Evolutionary conservation across 495 filamentous ascomycete genomes (phyloP).

Genomic region (Rhypophila decipiens): DNA sequence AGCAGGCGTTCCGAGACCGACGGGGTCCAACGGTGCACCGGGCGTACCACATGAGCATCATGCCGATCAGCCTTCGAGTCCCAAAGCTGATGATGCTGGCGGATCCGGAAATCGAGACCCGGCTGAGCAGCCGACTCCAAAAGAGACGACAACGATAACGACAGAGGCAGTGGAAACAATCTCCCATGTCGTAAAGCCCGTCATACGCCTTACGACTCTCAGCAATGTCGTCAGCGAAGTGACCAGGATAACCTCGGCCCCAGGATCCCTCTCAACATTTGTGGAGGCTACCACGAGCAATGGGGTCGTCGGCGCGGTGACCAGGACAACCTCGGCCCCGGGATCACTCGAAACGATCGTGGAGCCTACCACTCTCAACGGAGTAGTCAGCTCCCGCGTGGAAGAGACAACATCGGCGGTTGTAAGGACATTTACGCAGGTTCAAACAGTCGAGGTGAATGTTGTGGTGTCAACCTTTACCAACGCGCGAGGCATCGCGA

Average conservation of each 20-base stretch:
- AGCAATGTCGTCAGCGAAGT: background rate
- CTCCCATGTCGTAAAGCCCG: constrained; percentile 2
- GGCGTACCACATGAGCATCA: too few species aligned
- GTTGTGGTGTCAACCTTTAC: constrained; percentile 20
- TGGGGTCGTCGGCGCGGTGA: constrained; percentile 8
- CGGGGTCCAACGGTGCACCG: too few species aligned
- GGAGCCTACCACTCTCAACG: background rate
- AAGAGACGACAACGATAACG: constrained; percentile 5
- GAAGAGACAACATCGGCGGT: constrained; percentile 12
- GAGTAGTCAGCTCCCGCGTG: constrained; percentile 14
- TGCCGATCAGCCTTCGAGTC: too few species aligned
- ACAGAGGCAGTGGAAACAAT: background rate
- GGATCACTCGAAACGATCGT: background rate
- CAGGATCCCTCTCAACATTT: background rate
- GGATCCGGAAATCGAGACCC: background rate
- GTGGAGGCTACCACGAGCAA: constrained; percentile 5
- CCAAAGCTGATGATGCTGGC: background rate
- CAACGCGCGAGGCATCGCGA: constrained; percentile 16
- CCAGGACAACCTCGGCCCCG: background rate
- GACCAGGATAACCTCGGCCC: background rate
- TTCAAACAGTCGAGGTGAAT: constrained; percentile 19
- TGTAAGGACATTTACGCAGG: constrained; percentile 17
- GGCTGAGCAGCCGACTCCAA: too few species aligned
- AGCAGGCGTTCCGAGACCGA: too few species aligned
- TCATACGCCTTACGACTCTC: constrained; percentile 1